Evolutionary conservation across 2,329 filamentous ascomycete genomes (phyloP), one percentile per base, ranked within the genome.

Genomic region (Fusarium marasasianum): DNA sequence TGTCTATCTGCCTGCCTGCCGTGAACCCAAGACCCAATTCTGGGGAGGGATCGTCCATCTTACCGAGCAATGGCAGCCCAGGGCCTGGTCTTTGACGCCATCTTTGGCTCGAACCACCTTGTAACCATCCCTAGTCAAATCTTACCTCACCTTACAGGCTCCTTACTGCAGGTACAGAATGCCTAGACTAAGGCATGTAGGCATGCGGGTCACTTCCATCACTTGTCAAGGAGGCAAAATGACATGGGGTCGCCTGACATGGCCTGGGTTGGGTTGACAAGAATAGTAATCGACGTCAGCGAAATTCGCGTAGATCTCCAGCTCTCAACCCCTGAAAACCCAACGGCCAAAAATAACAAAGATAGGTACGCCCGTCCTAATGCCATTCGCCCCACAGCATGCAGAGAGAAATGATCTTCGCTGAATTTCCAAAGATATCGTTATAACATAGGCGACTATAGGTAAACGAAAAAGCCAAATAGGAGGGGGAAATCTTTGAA

Each of bases 241-340:
- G 59, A 62, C 65, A 68, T 59, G 65, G 64, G 41, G 41, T 41
- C 17, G 54, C 29, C 41, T 48, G 45, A 26, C 20, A 26, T 67
- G 53, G 14, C 26, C 45, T 31, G 47, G 33, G 31, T 31, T 47
- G 45, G 59, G 66, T 45, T 59, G 68, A 75, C 56, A 45, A 74
- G 66, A 75, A 75, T 74, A 74, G 72, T 61, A 72, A 51, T 73
- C 72, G 63, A 75, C 72, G 72, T 74, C 72, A 75, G 72, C 72
- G 58, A 63, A 62, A 41, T 60, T 55, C 56, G 56, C 66, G 66
- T 69, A 73, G 71, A 74, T 73, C 71, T 74, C 58, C 48, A 37
- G 45, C 48, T 33, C 26, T 48, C 10, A 61, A 55, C 71, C 71
- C 71, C 71, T 71, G 66, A 69, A 50, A 63, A 26, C 48, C 69